Percentiles rank a stretch among this genome's conserved stretches.
Conservation (phyloP, 768 basidiomycete genomes). For the Leccinum incarnatum region DNA sequence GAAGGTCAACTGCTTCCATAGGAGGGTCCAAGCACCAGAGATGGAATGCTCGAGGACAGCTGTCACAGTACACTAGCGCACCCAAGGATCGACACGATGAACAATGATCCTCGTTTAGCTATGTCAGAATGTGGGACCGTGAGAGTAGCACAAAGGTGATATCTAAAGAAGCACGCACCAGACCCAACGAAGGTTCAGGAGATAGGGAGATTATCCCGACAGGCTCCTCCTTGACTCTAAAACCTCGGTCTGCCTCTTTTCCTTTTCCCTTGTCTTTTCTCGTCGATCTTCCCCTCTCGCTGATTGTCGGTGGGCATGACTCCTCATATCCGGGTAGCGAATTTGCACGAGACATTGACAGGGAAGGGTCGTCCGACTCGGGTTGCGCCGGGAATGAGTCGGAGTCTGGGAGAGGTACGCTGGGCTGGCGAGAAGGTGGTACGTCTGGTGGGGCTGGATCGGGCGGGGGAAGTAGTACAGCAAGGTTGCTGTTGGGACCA, state of each 20-base stretch:
- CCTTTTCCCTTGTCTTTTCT: conserved; percentile 49
- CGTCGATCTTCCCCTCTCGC: conserved; percentile 27
- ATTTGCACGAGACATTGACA: conserved; percentile 62
- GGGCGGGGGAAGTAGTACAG: conserved; percentile 23
- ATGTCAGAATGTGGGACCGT: conserved; percentile 9
- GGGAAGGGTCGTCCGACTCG: conserved; percentile 56
- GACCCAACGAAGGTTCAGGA: conserved; percentile 32
- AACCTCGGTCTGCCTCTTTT: conserved; percentile 37
- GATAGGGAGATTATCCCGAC: conserved; percentile 34
- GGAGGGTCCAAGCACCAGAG: conserved; percentile 97
- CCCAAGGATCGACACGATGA: conserved; percentile 81
- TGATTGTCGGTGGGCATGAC: conserved; percentile 10
- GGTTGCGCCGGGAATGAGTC: conserved; percentile 51
- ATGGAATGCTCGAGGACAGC: conserved; percentile 94
- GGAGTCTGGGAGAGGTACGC: conserved; percentile 43
- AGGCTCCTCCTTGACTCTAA: conserved; percentile 49
- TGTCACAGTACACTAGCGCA: conserved; percentile 93
- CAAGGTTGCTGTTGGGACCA: conserved; percentile 35
- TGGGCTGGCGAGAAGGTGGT: conserved; percentile 35
- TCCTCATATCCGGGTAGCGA: conserved; percentile 40
- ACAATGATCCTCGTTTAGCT: conserved; percentile 81
- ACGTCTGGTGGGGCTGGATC: conserved; percentile 42
- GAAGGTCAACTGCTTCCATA: conserved; percentile 82
- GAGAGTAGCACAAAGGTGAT: conserved; percentile 13
- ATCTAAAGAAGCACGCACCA: conserved; percentile 33